Percentiles rank a stretch among this genome's conserved stretches.
phyloP scores from a whole-genome alignment of 2,329 filamentous ascomycete genomes.

The Pleomassaria siparia region DNA sequence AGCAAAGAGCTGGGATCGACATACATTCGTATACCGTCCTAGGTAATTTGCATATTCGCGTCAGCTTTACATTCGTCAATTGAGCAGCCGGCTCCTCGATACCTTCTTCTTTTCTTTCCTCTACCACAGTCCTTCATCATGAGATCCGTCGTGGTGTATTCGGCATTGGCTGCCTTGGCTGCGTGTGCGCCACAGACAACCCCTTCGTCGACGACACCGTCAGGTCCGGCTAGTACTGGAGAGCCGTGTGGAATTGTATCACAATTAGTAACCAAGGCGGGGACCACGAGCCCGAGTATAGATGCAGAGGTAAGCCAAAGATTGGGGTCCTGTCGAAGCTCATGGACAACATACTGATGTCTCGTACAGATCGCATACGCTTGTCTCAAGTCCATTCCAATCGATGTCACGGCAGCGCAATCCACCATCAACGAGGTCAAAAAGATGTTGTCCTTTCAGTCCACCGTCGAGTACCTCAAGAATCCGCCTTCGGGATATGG shows the following conservation, averaged over 20 bases:
- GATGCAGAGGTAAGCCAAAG: slow-evolving; percentile 28
- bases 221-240: slow-evolving; percentile 32
- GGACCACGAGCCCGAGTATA: slow-evolving; percentile 21
- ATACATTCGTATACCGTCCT: not conserved
- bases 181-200: slow-evolving; percentile 12
- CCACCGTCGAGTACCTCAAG: slow-evolving; percentile 44
- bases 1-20: not conserved
- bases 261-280: slow-evolving; percentile 15
- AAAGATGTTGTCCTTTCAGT: slow-evolving; percentile 44
- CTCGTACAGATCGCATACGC: slow-evolving; percentile 29
- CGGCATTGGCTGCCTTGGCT: slow-evolving; percentile 21
- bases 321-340: not conserved
- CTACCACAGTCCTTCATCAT: slow-evolving; percentile 11
- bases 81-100: too few relatives aligned
- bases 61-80: slow-evolving; percentile 9
- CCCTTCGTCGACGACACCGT: slow-evolving; percentile 18
- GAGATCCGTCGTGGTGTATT: slow-evolving; percentile 19
- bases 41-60: slow-evolving; percentile 13
- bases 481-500: slow-evolving; percentile 40
- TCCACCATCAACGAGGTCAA: slow-evolving; percentile 34
- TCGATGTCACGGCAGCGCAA: slow-evolving; percentile 26
- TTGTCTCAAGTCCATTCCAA: slow-evolving; percentile 42
- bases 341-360: slow-evolving; percentile 5
- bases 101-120: not conserved
- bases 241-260: slow-evolving; percentile 32